Conservation (phyloP, 2,329 filamentous ascomycete species). For the Zasmidium angulare region DNA sequence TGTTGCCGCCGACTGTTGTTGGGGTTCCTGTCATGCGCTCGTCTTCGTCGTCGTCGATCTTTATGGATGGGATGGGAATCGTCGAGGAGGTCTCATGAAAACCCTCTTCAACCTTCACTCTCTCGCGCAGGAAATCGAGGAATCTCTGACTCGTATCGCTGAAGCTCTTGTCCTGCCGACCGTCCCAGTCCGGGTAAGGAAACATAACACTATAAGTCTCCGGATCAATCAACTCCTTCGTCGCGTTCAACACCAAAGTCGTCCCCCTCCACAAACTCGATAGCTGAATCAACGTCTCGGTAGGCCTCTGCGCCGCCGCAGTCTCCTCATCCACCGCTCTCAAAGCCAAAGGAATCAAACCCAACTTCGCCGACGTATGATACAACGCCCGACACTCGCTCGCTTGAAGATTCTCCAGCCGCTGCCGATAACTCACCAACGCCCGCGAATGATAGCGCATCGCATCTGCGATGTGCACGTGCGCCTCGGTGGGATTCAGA, state of each 20-base stretch:
- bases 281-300: conserved; percentile 17
- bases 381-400: conserved; percentile 18
- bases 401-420: conserved; percentile 14
- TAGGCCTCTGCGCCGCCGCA: conserved; percentile 5
- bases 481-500: conserved; percentile 12
- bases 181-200: conserved; percentile 13
- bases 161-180: background rate
- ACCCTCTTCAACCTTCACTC: conserved; percentile 5
- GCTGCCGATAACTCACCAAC: conserved; percentile 16
- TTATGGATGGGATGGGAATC: background rate
- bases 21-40: background rate
- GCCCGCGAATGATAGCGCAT: conserved; percentile 19
- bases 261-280: conserved; percentile 22
- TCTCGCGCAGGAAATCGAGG: conserved; percentile 14
- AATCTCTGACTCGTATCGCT: conserved; percentile 7
- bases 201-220: conserved; percentile 18
- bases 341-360: conserved; percentile 18
- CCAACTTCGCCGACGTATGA: conserved; percentile 19
- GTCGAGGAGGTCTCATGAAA: background rate
- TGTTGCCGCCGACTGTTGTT: background rate
- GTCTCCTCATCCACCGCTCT: conserved; percentile 15
- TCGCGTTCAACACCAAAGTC: conserved; percentile 13
- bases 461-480: conserved; percentile 16
- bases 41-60: background rate
- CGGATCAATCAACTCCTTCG: conserved; percentile 12